Evolutionary conservation across 2,329 filamentous ascomycete genomes (phyloP), one percentile per base, ranked within the genome.

Genomic region (Talaromyces verruculosus): DNA sequence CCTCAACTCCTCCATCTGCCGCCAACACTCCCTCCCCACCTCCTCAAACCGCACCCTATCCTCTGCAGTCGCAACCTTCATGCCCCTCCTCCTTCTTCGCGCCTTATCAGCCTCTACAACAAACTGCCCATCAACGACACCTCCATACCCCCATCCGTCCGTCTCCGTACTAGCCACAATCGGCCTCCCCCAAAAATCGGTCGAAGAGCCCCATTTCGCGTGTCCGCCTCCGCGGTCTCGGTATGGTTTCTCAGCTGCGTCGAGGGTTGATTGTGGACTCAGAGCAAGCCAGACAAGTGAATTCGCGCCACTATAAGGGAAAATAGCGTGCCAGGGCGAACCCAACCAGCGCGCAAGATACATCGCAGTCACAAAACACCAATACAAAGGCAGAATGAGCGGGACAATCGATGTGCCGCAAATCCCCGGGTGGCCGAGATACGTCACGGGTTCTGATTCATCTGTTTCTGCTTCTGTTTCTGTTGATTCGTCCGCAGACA

Each of bases 121-220:
- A 71, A 73, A 75, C 70, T 88, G 89, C n/a, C 59, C 53, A 0
- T 82, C 78, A 35, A 85, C 75, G 37, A 79, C 81, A 2, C 87
- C 87, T 53, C 84, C 83, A 74, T 82, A 83, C 0, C 92, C 93
- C 93, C 93, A 97, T 7, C 92, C 91, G 51, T 91, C 88, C 2
- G 96, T 89, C 77, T 97, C 92, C 1, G 93, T 96, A 72, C 87
- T 87, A 77, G 89, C 90, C 5, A 92, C 86, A 45, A 84, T 81
- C 67, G 86, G 84, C 22, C 83, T 79, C 0, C 89, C 88, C 64
- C 79, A 76, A 11, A 84, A 76, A 69, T 89, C 85, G 8, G 85
- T 85, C n/a, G 87, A 85, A 35, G 90, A 91, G 2, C 94, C 94
- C 94, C 94, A 98, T 80, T 98, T 98, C 61, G 78, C 85, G 25